phyloP scores from a whole-genome alignment of 2,329 filamentous ascomycete genomes.

The Epichloe glyceriae region DNA sequence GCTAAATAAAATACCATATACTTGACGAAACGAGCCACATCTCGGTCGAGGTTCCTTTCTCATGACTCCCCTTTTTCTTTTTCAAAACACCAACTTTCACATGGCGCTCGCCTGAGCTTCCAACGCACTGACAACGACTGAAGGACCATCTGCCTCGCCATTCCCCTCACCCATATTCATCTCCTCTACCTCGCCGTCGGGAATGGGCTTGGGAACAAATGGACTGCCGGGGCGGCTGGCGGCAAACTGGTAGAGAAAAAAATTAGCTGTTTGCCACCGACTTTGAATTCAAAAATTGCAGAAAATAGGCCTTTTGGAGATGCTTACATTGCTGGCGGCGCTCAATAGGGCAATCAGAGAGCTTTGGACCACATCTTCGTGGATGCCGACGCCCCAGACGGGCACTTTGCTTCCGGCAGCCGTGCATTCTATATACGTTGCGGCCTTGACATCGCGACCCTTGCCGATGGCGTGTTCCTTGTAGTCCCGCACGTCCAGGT shows the following conservation, averaged over 20 bases:
- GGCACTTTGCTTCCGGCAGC: constrained; percentile 52
- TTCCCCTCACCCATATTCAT: constrained; percentile 7
- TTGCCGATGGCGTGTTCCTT: constrained; percentile 88
- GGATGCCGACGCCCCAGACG: constrained; percentile 66
- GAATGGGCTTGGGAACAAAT: constrained; percentile 39
- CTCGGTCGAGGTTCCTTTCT: neutral
- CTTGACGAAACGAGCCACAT: too few relatives aligned
- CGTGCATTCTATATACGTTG: constrained; percentile 85
- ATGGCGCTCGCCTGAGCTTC: constrained; percentile 12
- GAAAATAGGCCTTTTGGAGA: neutral
- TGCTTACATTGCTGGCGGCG: constrained; percentile 72
- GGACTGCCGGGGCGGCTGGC: constrained; percentile 57
- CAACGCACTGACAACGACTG: constrained; percentile 10
- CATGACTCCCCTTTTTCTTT: neutral
- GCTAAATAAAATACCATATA: too few relatives aligned
- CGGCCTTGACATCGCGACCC: constrained; percentile 77
- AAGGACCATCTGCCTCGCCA: constrained; percentile 3
- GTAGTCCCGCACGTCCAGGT: constrained; percentile 86
- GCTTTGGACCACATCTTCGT: constrained; percentile 58
- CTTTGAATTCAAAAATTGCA: too few relatives aligned
- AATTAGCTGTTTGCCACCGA: too few relatives aligned
- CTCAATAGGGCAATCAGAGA: constrained; percentile 75
- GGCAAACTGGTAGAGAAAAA: constrained; percentile 36
- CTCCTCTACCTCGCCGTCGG: constrained; percentile 10
- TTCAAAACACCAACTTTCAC: constrained; percentile 1